Percentiles rank a stretch among this genome's conserved stretches.
Evolutionary conservation across 1,284 basidiomycete genomes (phyloP).

Genomic region (Ceratobasidium sp.): DNA sequence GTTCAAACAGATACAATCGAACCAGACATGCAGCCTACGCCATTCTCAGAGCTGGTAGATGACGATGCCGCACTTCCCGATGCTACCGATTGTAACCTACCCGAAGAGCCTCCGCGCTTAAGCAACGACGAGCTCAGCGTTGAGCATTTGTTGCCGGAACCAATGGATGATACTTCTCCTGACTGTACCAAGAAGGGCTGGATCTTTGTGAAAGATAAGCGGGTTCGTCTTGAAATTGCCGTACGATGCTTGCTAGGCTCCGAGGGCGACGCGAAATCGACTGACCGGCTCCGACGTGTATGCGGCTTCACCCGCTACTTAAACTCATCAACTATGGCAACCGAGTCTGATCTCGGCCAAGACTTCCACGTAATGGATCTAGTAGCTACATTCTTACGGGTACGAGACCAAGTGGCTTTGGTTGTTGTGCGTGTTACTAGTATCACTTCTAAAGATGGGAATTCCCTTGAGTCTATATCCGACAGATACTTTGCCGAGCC

Average conservation of each 20-base stretch:
- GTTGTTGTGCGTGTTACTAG: slow-evolving; percentile 14
- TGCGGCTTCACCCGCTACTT: slow-evolving; percentile 31
- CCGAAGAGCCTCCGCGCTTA: too few relatives aligned
- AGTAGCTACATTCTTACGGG: slow-evolving; percentile 11
- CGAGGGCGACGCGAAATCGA: background rate
- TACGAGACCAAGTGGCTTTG: background rate
- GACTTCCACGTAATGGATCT: slow-evolving; percentile 15
- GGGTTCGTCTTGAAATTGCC: slow-evolving; percentile 26
- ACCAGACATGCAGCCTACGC: background rate
- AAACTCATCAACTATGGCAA: background rate
- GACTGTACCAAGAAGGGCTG: background rate
- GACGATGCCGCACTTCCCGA: background rate
- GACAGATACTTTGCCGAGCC: background rate
- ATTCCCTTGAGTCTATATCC: background rate
- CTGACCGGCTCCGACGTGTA: slow-evolving; percentile 24
- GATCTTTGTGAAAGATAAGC: background rate
- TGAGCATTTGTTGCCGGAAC: too few relatives aligned
- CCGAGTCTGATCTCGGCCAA: background rate
- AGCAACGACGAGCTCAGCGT: background rate
- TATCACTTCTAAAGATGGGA: background rate
- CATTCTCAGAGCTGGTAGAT: background rate
- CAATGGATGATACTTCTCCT: background rate
- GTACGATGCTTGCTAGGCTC: slow-evolving; percentile 12
- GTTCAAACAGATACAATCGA: background rate
- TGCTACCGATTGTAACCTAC: background rate